Conservation (phyloP, 345 rosid species). For the Orychophragmus violaceus region DNA sequence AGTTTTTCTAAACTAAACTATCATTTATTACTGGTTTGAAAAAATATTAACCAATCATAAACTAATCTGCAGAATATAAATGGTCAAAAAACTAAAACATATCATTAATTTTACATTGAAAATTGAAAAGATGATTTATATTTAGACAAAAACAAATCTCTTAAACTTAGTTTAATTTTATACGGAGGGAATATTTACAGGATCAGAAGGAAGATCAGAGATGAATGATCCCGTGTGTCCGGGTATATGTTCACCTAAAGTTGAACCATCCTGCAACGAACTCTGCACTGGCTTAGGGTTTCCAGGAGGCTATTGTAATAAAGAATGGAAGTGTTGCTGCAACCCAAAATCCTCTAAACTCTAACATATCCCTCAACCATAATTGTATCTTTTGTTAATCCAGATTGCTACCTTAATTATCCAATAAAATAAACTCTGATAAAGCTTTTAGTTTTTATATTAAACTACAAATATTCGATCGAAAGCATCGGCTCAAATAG, state of each 20-base stretch:
- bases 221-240: background rate
- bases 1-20: no score
- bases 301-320: background rate
- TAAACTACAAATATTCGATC: background rate
- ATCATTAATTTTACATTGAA: no score
- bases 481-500: no score
- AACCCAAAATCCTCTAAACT: background rate
- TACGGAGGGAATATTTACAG: background rate
- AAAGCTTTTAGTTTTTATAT: background rate
- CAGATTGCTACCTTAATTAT: background rate
- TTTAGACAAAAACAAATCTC: no score
- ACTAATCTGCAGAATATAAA: no score
- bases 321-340: slow-evolving; percentile 2
- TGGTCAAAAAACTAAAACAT: no score
- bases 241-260: background rate
- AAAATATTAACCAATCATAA: no score
- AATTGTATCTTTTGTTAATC: background rate
- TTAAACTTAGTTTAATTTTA: no score
- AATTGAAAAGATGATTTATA: no score
- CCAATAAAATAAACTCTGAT: background rate
- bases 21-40: no score
- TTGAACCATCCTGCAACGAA: background rate
- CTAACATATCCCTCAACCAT: background rate
- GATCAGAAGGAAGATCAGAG: background rate
- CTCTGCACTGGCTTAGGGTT: background rate